Percentiles rank a stretch among this genome's conserved stretches.
Conservation (phyloP, 345 rosid species). For the Eucalyptus grandis region DNA sequence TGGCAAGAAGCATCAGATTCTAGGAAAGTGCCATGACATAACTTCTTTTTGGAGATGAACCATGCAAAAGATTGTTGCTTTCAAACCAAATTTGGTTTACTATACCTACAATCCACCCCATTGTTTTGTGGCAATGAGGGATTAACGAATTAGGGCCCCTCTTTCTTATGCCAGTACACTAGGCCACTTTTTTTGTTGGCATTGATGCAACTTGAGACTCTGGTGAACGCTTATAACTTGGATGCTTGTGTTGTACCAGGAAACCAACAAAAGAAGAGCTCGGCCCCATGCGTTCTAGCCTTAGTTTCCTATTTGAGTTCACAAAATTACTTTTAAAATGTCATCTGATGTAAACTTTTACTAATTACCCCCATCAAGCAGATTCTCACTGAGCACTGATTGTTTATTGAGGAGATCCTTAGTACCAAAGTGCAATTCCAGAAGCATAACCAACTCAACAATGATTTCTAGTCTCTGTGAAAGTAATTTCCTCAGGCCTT, state of each 20-base stretch:
- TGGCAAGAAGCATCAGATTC: neutral
- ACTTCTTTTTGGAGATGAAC: neutral
- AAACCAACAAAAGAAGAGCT: neutral
- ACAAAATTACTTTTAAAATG: neutral
- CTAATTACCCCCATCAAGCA: neutral
- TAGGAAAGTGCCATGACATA: neutral
- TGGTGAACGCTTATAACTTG: neutral
- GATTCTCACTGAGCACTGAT: neutral
- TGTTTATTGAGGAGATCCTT: neutral
- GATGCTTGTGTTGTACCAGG: neutral
- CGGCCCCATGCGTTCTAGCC: neutral
- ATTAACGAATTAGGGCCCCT: neutral
- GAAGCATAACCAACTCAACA: neutral
- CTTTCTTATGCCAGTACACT: neutral
- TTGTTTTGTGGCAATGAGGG: neutral
- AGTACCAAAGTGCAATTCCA: neutral
- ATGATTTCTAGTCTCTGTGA: neutral
- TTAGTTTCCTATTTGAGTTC: neutral
- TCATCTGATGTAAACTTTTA: neutral
- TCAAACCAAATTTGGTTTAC: neutral
- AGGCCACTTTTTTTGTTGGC: neutral
- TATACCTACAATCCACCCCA: neutral
- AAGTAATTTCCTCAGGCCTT: neutral
- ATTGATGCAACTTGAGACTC: neutral
- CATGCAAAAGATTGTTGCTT: neutral